phyloP scores from a whole-genome alignment of 2,329 filamentous ascomycete species.

The Xylaria polymorpha region DNA sequence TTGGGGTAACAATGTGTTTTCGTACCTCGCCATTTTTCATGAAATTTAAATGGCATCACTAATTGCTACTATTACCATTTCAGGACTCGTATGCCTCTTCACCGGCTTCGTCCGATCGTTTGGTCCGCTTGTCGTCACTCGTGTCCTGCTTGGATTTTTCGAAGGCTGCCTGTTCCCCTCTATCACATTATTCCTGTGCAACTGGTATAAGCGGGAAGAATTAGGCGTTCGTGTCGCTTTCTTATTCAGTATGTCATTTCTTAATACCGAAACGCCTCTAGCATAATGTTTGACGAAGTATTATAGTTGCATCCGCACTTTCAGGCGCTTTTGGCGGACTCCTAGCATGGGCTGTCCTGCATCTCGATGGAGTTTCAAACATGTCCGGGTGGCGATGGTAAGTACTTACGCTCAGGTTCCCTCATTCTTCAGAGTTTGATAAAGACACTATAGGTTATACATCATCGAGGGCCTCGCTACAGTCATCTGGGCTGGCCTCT shows the following conservation, averaged over 20 bases:
- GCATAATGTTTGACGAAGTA: not conserved
- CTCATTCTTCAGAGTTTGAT: not conserved
- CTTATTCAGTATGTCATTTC: constrained; percentile 41
- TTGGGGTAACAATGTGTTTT: constrained; percentile 41
- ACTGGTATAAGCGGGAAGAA: constrained; percentile 51
- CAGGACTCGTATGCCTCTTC: constrained; percentile 43
- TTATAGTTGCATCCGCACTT: constrained; percentile 44
- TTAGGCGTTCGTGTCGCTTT: constrained; percentile 46
- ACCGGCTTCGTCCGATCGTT: constrained; percentile 48
- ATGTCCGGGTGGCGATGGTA: constrained; percentile 48
- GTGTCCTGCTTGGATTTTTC: constrained; percentile 46
- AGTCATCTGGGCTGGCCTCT: constrained; percentile 33
- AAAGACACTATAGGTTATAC: constrained; percentile 34
- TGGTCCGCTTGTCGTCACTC: constrained; percentile 43
- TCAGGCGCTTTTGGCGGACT: constrained; percentile 48
- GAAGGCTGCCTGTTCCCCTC: constrained; percentile 50
- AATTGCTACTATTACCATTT: not conserved
- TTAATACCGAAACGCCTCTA: not conserved
- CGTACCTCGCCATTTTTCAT: not conserved
- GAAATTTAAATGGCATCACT: not conserved
- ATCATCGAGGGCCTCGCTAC: constrained; percentile 44
- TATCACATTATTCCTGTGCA: constrained; percentile 46
- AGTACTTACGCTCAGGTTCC: not conserved
- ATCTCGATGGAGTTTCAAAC: constrained; percentile 46
- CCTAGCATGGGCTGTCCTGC: constrained; percentile 44